Base-by-base conservation (phyloP, 352 stramenopile genomes). In the Phytopythium aichiense region DNA sequence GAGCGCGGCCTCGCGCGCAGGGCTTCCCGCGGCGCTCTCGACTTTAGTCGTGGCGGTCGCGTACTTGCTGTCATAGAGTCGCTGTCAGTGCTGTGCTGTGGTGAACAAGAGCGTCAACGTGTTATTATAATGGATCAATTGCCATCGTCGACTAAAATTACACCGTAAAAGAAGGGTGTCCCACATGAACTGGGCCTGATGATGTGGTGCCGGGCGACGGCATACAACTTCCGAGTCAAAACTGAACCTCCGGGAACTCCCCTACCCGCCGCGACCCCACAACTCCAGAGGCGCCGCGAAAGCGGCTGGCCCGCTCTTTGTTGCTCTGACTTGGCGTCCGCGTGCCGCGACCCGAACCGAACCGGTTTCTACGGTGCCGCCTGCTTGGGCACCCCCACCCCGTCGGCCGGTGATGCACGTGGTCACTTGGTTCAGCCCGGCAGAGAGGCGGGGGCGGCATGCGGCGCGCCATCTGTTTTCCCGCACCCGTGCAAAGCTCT, bases 21-120 rank as follows among this genome's bases (percentile, higher is more conserved):
- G 35, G 23, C 16, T 63, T 9, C 22, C 33, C 12, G 18, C 18
- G 37, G 52, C 64, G 18, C 66, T 33, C 20, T 60, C 66, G 38
- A 72, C 69, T 0, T 16, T 86, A 33, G 61, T 66, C 0, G 62
- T 84, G 31, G 67, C 66, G 33, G 37, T 79, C 7, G 84, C 75
- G 3, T 33, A 22, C 8, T 52, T 89, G 58, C 65, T 87, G 30
- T 60, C 87, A 22, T 89, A 81, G 62, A 66, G 23, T 45, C 12
- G 25, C 7, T 42, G 23, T 45, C 45, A 9, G 51, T 30, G 31
- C 18, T 46, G 30, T 30, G 28, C 28, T 30, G 28, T 30, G 28
- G 28, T 30, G 2, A 38, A 38, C 33, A 38, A 8, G 33, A 9
- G 33, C 11, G 33, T 38, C 33, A 38, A 38, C 33, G 1, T 38